Percentiles rank a stretch among this genome's conserved stretches.
Conservation (phyloP, 2,329 filamentous ascomycete species). For the Mycosphaerella sp. region DNA sequence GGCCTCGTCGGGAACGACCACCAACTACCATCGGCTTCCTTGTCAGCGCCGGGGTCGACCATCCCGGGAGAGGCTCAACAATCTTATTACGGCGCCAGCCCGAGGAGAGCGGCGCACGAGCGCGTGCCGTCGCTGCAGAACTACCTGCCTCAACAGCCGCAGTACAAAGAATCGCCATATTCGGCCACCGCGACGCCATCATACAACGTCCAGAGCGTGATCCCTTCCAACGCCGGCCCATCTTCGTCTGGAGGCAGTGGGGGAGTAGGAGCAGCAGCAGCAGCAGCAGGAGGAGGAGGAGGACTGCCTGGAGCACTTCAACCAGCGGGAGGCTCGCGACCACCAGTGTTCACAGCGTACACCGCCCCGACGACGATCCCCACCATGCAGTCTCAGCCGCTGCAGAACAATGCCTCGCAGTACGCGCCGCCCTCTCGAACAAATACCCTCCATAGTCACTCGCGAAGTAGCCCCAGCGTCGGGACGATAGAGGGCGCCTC, state of each 20-base stretch:
- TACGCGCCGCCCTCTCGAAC: constrained; percentile 60
- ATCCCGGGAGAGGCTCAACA: constrained; percentile 40
- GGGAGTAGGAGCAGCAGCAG: neutral
- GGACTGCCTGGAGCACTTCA: constrained; percentile 55
- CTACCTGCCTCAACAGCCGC: constrained; percentile 33
- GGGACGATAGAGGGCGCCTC: constrained; percentile 41
- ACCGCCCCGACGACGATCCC: constrained; percentile 53
- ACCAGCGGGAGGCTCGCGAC: constrained; percentile 46
- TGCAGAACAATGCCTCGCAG: constrained; percentile 50
- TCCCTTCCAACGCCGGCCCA: constrained; percentile 28
- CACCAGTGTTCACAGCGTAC: constrained; percentile 48
- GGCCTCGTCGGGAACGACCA: constrained; percentile 28
- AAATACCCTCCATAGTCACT: constrained; percentile 62
- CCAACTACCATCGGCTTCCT: constrained; percentile 16
- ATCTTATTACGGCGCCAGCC: constrained; percentile 32
- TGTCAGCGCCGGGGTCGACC: constrained; percentile 18
- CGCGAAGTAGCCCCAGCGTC: constrained; percentile 69
- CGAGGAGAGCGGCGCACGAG: constrained; percentile 41
- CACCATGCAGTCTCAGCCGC: constrained; percentile 46
- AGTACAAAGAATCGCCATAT: constrained; percentile 47
- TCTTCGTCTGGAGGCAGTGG: constrained; percentile 15
- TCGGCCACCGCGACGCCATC: constrained; percentile 39
- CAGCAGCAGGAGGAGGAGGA: neutral
- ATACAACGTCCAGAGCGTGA: constrained; percentile 13
- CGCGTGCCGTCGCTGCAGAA: constrained; percentile 44